Conservation (phyloP, 371 early-diverging fungal genomes). For the Nematocida major region DNA sequence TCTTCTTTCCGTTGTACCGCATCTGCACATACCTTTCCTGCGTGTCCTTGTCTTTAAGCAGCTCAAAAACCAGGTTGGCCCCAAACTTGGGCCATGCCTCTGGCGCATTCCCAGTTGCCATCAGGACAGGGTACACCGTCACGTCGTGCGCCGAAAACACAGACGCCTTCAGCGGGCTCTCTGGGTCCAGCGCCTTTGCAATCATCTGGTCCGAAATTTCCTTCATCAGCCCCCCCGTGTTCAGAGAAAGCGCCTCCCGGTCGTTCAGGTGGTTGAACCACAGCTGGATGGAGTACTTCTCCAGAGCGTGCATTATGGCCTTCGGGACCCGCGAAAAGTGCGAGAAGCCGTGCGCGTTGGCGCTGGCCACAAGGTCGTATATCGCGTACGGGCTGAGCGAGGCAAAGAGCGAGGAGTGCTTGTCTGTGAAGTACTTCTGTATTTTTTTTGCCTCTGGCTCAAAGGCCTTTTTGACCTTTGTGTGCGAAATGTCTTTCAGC, state of each 20-base stretch:
- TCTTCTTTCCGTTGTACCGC: slow-evolving; percentile 34
- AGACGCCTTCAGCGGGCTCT: neutral
- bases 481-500: slow-evolving; percentile 10
- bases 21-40: slow-evolving; percentile 41
- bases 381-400: slow-evolving; percentile 42
- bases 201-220: slow-evolving; percentile 34
- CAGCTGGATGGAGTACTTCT: slow-evolving; percentile 39
- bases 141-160: slow-evolving; percentile 51
- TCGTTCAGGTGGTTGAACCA: slow-evolving; percentile 50
- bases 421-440: slow-evolving; percentile 32
- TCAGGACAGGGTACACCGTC: slow-evolving; percentile 44
- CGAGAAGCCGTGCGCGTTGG: slow-evolving; percentile 29
- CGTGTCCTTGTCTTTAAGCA: slow-evolving; percentile 16
- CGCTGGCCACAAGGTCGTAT: slow-evolving; percentile 44
- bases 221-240: slow-evolving; percentile 38
- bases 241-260: slow-evolving; percentile 16
- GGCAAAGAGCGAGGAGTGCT: neutral
- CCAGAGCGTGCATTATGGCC: slow-evolving; percentile 16
- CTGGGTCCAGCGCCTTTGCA: neutral
- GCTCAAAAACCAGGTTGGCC: slow-evolving; percentile 46
- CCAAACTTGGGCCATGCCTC: slow-evolving; percentile 46
- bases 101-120: slow-evolving; percentile 12
- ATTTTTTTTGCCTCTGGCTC: slow-evolving; percentile 4
- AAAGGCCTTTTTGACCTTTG: slow-evolving; percentile 11
- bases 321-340: slow-evolving; percentile 11